Base-by-base conservation (phyloP, 441 rosid genomes). In the Populus hybrid region DNA sequence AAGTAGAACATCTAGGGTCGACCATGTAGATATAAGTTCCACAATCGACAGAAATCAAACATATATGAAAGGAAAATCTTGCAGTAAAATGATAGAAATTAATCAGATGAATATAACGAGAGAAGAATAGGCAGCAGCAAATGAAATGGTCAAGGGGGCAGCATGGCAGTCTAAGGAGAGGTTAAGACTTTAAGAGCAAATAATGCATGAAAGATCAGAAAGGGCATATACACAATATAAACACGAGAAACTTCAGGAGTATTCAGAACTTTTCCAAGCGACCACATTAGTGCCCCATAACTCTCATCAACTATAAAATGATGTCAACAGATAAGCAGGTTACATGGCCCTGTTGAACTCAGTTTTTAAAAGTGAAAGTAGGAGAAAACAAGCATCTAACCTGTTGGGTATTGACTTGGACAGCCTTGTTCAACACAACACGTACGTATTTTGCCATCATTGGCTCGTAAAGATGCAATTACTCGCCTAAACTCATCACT, bases 401-500 rank as follows among this genome's bases (percentile, higher is more conserved):
- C 84, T 94, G 98, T 76, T 94, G 98, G 73, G 98, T 94, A 73
- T 93, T 96, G 61, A 94, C 86, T 86, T 94, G 98, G 80, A 91
- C 97, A 61, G 97, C 97, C 79, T 94, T 94, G 84, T 94, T 94
- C 77, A 94, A 84, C 80, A 94, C 97, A 81, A 94, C 97, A 68
- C 35, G 29, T 3, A 3, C 98, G 97, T 64, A 93, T 94, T 84
- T 94, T 94, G 84, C 93, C 97, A 80, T 94, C 98, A 68, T 93
- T 94, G 73, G 97, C 98, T 2, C 90, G 95, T 78, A 94, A 77
- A 72, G 97, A 91, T 77, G 90, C 86, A 73, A 94, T 94, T 40
- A 94, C 97, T 73, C 98, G 93, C 91, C 89, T 94, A 88, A 94
- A 94, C 84, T 94, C 97, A 83, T 94, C 97, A 59, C 97, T 94